Evolutionary conservation across 2,329 filamentous ascomycete genomes (phyloP).

Genomic region (Gaeumannomyces sp.): DNA sequence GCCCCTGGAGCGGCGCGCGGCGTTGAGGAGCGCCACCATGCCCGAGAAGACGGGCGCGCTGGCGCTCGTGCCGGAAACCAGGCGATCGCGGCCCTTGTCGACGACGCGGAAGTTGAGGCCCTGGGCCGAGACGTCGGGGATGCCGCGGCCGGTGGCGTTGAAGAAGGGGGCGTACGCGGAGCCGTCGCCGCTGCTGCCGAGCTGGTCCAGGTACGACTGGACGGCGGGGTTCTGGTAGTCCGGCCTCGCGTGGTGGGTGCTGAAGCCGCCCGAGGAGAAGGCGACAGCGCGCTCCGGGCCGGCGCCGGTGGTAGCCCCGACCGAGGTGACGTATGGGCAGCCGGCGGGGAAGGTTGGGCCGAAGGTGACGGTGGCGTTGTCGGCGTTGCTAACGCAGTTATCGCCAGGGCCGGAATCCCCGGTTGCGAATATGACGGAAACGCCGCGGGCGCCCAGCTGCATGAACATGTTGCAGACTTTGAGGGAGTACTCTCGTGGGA

Average conservation of each 20-base stretch:
- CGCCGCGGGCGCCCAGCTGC: conserved; percentile 61
- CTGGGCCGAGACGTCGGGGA: conserved; percentile 50
- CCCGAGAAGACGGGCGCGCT: conserved; percentile 34
- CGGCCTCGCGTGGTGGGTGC: conserved; percentile 36
- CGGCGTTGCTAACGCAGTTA: conserved; percentile 52
- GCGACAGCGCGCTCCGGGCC: conserved; percentile 21
- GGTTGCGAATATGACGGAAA: conserved; percentile 56
- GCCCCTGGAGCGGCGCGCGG: conserved; percentile 29
- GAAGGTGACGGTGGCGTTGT: conserved; percentile 25
- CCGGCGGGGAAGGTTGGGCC: conserved; percentile 31
- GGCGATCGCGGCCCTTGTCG: conserved; percentile 17
- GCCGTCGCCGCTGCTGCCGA: conserved; percentile 25
- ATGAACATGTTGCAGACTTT: conserved; percentile 59
- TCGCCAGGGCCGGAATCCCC: conserved; percentile 58
- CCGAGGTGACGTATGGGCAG: conserved; percentile 39
- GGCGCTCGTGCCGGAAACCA: conserved; percentile 28
- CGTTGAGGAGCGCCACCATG: conserved; percentile 36
- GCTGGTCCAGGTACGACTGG: conserved; percentile 28
- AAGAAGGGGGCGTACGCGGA: conserved; percentile 33
- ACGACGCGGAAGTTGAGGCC: conserved; percentile 28
- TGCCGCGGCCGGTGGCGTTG: conserved; percentile 36
- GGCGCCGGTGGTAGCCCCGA: conserved; percentile 47
- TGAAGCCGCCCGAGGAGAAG: conserved; percentile 39
- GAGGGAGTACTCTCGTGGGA: conserved; percentile 54
- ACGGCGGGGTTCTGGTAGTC: conserved; percentile 34